phyloP scores from a whole-genome alignment of 805 yeast species.

The Candida sakaeoensis region DNA sequence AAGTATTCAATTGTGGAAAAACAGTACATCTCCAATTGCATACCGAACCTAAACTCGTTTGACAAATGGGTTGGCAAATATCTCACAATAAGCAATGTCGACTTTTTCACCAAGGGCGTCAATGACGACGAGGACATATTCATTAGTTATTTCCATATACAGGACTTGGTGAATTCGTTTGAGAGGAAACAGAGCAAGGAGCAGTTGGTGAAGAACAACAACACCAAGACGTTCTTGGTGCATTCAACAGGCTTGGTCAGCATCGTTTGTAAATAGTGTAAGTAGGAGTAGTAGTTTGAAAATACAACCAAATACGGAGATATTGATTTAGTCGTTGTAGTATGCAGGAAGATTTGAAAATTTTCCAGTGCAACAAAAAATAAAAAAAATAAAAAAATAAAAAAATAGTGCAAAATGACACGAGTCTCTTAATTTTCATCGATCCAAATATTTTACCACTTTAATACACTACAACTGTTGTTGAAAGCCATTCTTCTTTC shows the following conservation, averaged over 20 bases:
- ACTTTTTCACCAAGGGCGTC: slow-evolving; percentile 8
- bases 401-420: neutral
- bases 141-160: slow-evolving; percentile 11
- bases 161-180: slow-evolving; percentile 5
- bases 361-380: too few relatives aligned
- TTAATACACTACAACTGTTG: neutral
- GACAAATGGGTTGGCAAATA: slow-evolving; percentile 32
- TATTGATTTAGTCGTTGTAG: neutral
- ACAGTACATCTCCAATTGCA: slow-evolving; percentile 34
- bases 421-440: neutral
- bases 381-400: too few relatives aligned
- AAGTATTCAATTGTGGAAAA: slow-evolving; percentile 24
- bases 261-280: neutral
- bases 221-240: slow-evolving; percentile 23
- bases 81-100: slow-evolving; percentile 19
- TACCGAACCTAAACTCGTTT: slow-evolving; percentile 35
- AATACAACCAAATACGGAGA: neutral
- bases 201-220: neutral
- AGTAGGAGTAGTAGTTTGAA: too few relatives aligned
- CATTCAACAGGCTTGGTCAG: slow-evolving; percentile 24
- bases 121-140: slow-evolving; percentile 11
- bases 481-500: too few relatives aligned
- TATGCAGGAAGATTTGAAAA: slow-evolving; percentile 3
- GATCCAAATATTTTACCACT: neutral
- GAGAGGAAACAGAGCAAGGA: slow-evolving; percentile 8